Conservation (phyloP, 106 monocot species). For the Chionographis japonica region DNA sequence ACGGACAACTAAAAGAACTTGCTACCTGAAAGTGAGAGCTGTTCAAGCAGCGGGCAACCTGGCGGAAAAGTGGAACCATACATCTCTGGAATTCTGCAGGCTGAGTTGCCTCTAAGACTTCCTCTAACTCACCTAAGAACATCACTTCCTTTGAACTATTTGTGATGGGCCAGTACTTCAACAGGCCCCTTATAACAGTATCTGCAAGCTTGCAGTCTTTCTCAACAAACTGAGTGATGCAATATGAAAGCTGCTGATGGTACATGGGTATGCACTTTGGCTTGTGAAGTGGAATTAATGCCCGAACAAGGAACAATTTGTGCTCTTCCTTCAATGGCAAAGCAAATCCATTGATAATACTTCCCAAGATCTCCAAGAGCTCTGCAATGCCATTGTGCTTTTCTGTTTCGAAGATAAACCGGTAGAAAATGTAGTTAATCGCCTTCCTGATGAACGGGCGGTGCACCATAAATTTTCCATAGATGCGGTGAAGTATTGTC, state of each 20-base stretch:
- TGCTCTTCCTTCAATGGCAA: constrained; percentile 62
- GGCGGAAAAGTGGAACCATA: constrained; percentile 53
- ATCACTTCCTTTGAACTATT: constrained; percentile 62
- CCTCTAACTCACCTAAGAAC: constrained; percentile 59
- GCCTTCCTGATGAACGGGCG: constrained; percentile 54
- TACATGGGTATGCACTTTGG: constrained; percentile 53
- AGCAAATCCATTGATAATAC: constrained; percentile 63
- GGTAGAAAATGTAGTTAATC: constrained; percentile 57
- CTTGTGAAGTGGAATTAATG: constrained; percentile 60
- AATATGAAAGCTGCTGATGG: constrained; percentile 55
- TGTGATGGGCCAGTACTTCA: constrained; percentile 65
- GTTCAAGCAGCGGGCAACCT: constrained; percentile 43
- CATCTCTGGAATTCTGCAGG: constrained; percentile 51
- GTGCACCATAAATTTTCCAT: constrained; percentile 67
- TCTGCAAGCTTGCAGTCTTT: constrained; percentile 59
- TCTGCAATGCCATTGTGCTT: constrained; percentile 65
- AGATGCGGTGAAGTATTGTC: constrained; percentile 49
- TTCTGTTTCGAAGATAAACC: constrained; percentile 58
- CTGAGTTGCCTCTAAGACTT: constrained; percentile 48
- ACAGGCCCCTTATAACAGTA: constrained; percentile 55
- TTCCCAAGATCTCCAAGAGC: constrained; percentile 55
- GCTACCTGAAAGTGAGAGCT: constrained; percentile 61
- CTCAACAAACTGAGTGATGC: constrained; percentile 59
- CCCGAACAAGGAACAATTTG: constrained; percentile 47
- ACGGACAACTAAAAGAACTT: no score